These are phyloP conservation scores for Candida mesenterica DNA, from an alignment of 1,139 yeast genomes.

Conservation along the genomic window DNA sequence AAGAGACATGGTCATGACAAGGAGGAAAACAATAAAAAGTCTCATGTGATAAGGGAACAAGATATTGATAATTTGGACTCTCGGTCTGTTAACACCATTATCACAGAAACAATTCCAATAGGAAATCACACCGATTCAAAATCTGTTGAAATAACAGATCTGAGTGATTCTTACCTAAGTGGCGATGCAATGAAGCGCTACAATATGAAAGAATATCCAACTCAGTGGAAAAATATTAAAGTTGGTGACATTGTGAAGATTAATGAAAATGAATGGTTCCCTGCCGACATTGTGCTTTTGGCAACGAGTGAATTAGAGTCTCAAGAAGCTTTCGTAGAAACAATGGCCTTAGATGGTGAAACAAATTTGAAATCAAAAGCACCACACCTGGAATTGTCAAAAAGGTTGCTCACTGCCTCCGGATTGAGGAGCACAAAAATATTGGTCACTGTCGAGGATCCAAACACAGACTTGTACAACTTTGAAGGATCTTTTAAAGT, in stretches of 20 bases:
- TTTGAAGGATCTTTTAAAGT: slow-evolving; percentile 72
- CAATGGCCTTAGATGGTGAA: slow-evolving; percentile 98
- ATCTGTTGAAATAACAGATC: slow-evolving; percentile 1
- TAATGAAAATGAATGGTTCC: slow-evolving; percentile 84
- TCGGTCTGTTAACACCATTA: slow-evolving; percentile 36
- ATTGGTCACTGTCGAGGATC: slow-evolving; percentile 75
- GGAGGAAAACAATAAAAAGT: slow-evolving; percentile 70
- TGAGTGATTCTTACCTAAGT: slow-evolving; percentile 12
- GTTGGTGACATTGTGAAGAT: slow-evolving; percentile 84
- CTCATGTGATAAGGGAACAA: slow-evolving; percentile 40
- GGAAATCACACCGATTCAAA: background rate
- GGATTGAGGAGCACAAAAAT: slow-evolving; percentile 53
- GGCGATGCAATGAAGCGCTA: slow-evolving; percentile 29
- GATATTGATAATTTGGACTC: slow-evolving; percentile 31
- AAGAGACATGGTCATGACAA: slow-evolving; percentile 83
- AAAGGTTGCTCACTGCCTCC: slow-evolving; percentile 46
- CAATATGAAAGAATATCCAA: slow-evolving; percentile 33
- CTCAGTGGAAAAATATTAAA: slow-evolving; percentile 69
- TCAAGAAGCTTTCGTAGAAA: slow-evolving; percentile 82
- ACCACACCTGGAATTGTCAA: slow-evolving; percentile 64
- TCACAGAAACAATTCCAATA: slow-evolving; percentile 30
- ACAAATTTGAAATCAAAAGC: slow-evolving; percentile 77
- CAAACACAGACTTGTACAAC: slow-evolving; percentile 85
- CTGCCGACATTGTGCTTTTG: slow-evolving; percentile 80
- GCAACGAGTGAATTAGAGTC: slow-evolving; percentile 57